These are phyloP conservation scores for Gomphus sp. DNA, from an alignment of 1,284 basidiomycete species.

Conservation along the genomic window DNA sequence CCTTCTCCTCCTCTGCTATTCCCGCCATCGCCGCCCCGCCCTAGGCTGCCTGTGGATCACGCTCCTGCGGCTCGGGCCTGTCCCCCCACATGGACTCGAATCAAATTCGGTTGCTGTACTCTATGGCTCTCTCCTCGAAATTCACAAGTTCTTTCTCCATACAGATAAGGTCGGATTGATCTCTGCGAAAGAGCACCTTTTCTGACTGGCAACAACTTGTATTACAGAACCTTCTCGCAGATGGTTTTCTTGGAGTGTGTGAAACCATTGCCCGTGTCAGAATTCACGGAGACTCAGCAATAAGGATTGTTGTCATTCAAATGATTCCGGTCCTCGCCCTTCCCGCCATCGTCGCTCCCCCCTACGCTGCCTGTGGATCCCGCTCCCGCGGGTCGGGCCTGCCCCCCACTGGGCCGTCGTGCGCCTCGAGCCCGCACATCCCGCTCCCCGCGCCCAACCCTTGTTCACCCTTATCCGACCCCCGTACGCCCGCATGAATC, in stretches of 20 bases:
- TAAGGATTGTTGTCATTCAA: background rate
- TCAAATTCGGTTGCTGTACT: background rate
- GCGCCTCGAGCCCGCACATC: too few species aligned
- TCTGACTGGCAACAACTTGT: background rate
- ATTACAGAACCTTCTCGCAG: background rate
- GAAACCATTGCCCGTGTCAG: background rate
- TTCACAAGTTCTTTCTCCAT: background rate
- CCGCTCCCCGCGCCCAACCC: too few species aligned
- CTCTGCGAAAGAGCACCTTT: background rate
- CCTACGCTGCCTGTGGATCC: too few species aligned
- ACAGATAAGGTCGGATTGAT: background rate
- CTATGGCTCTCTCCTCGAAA: constrained; percentile 1
- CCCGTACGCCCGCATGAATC: too few species aligned
- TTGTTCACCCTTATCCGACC: too few species aligned
- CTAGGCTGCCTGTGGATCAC: too few species aligned
- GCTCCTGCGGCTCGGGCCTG: too few species aligned
- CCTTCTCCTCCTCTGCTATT: too few species aligned
- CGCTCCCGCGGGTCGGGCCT: too few species aligned
- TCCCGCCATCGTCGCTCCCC: too few species aligned
- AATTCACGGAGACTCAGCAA: background rate
- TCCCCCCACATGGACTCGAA: background rate
- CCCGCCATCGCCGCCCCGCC: too few species aligned
- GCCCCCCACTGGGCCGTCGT: too few species aligned
- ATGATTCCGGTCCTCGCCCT: background rate
- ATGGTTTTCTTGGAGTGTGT: background rate